phyloP scores from a whole-genome alignment of 1,284 basidiomycete genomes.

The Cryptococcus amylolentus region DNA sequence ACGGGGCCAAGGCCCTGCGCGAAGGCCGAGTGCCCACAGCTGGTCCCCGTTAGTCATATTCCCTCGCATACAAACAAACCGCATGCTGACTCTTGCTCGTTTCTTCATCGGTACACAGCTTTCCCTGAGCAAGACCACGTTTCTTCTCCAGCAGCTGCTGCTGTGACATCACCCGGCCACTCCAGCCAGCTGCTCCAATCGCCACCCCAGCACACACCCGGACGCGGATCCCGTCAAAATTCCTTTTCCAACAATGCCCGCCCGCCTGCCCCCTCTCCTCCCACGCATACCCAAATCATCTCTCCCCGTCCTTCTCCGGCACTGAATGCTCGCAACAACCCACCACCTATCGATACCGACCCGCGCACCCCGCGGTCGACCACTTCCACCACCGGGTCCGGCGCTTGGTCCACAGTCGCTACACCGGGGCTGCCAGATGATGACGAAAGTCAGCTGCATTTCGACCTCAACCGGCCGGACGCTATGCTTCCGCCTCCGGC shows the following conservation, averaged over 20 bases:
- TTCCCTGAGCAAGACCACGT: slow-evolving; percentile 24
- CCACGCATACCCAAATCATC: slow-evolving; percentile 4
- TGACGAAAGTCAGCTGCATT: slow-evolving; percentile 17
- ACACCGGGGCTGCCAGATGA: slow-evolving; percentile 44
- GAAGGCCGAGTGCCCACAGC: slow-evolving; percentile 43
- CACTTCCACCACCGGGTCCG: slow-evolving; percentile 16
- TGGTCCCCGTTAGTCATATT: slow-evolving; percentile 42
- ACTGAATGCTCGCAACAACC: slow-evolving; percentile 5
- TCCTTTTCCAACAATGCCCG: slow-evolving; percentile 21
- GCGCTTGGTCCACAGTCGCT: slow-evolving; percentile 44
- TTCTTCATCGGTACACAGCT: slow-evolving; percentile 15
- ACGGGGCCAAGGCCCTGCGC: slow-evolving; percentile 47
- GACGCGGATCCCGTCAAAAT: slow-evolving; percentile 2
- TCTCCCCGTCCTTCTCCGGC: slow-evolving; percentile 21
- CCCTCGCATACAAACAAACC: background rate
- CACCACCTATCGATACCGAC: slow-evolving; percentile 16
- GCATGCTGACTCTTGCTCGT: background rate
- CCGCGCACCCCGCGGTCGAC: background rate
- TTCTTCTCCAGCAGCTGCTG: slow-evolving; percentile 15
- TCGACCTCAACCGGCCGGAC: slow-evolving; percentile 15
- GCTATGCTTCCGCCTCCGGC: slow-evolving; percentile 12
- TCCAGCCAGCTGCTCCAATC: background rate
- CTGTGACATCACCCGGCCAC: slow-evolving; percentile 16
- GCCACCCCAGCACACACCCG: background rate
- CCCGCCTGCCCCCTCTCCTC: slow-evolving; percentile 9